These are phyloP conservation scores for Pythium aphanidermatum DNA, from an alignment of 352 stramenopile genomes.

Conservation along the genomic window DNA sequence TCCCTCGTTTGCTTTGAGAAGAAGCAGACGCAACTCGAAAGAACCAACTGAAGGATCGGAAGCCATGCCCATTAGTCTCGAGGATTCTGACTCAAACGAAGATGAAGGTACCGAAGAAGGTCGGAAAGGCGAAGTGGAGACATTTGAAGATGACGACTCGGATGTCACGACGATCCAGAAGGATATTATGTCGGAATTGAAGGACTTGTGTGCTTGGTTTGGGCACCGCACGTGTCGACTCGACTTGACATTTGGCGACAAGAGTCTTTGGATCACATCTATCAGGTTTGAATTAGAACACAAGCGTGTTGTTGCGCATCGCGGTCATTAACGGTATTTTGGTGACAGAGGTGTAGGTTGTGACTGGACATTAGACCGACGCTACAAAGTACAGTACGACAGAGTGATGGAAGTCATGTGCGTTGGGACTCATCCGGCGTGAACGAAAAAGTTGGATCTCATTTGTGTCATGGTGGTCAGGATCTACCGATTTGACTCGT, in stretches of 20 bases:
- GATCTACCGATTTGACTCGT: slow-evolving; percentile 4
- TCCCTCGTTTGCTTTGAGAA: neutral
- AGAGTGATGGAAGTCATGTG: slow-evolving; percentile 5
- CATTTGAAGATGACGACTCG: slow-evolving; percentile 5
- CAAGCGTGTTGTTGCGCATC: too few species aligned
- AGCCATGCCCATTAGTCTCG: slow-evolving; percentile 20
- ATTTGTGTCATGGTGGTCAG: too few species aligned
- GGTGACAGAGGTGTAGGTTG: slow-evolving; percentile 6
- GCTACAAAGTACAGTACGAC: slow-evolving; percentile 4
- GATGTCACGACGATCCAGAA: slow-evolving; percentile 5
- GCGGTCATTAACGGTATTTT: too few species aligned
- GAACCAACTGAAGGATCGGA: slow-evolving; percentile 12
- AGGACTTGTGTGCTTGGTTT: slow-evolving; percentile 11
- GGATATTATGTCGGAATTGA: slow-evolving; percentile 1
- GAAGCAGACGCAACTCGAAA: slow-evolving; percentile 1
- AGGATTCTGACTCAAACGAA: slow-evolving; percentile 16
- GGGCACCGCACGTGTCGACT: slow-evolving; percentile 4
- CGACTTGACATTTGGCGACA: slow-evolving; percentile 5
- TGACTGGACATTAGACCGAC: slow-evolving; percentile 8
- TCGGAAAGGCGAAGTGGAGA: neutral
- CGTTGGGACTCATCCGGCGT: neutral
- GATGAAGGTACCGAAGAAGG: slow-evolving; percentile 2
- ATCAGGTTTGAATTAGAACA: too few species aligned
- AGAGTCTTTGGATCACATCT: slow-evolving; percentile 8
- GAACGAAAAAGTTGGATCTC: too few species aligned